Evolutionary conservation across 1,284 basidiomycete species (phyloP).

Genomic region (Singerocomus inundabilis): DNA sequence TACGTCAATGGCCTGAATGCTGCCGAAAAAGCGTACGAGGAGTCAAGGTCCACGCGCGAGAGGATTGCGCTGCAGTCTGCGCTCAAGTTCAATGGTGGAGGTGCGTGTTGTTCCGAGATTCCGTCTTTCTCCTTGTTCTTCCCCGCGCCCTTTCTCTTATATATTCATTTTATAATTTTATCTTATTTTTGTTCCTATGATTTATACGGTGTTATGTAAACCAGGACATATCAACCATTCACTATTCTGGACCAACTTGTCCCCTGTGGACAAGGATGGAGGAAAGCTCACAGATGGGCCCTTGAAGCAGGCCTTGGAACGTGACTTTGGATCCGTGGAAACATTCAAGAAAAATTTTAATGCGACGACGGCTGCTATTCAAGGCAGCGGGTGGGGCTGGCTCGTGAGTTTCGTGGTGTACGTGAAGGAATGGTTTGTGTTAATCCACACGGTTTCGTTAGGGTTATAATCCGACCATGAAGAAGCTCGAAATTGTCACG

Average conservation of each 20-base stretch:
- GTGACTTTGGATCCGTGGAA: conserved; percentile 84
- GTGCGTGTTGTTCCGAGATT: conserved; percentile 38
- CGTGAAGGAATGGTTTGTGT: neutral
- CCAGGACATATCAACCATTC: conserved; percentile 88
- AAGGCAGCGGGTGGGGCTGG: conserved; percentile 99
- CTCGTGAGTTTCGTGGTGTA: conserved; percentile 50
- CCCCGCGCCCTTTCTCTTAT: neutral
- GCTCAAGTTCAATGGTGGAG: conserved; percentile 91
- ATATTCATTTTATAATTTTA: too few species aligned
- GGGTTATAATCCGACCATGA: conserved; percentile 71
- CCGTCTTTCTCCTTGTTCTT: too few species aligned
- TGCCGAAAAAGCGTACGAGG: conserved; percentile 82
- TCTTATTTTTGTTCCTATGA: neutral
- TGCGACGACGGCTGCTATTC: conserved; percentile 86
- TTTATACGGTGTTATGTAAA: neutral
- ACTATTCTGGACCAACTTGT: conserved; percentile 98
- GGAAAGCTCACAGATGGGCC: conserved; percentile 71
- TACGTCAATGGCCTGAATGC: conserved; percentile 92
- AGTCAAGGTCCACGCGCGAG: conserved; percentile 68
- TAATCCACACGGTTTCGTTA: conserved; percentile 26
- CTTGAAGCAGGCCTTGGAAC: conserved; percentile 79
- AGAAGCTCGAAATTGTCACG: conserved; percentile 86
- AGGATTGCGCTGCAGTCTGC: conserved; percentile 84
- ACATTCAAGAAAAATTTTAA: conserved; percentile 85
- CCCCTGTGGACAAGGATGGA: conserved; percentile 58